Conservation (phyloP, 1,139 yeast genomes). For the Geotrichum restrictum region DNA sequence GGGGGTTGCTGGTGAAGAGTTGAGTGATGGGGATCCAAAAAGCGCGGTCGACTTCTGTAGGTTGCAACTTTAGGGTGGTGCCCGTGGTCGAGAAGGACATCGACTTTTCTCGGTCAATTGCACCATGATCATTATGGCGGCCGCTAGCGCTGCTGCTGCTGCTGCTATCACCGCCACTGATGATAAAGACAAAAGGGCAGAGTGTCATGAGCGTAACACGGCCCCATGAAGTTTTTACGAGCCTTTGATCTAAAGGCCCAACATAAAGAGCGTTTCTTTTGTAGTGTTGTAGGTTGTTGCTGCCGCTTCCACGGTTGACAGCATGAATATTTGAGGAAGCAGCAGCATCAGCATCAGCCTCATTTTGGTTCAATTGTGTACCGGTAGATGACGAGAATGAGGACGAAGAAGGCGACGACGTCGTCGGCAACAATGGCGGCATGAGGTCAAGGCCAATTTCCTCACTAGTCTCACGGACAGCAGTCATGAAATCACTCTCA, state of each 20-base stretch:
- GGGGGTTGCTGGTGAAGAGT: constrained; percentile 25
- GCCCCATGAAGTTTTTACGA: constrained; percentile 39
- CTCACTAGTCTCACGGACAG: constrained; percentile 40
- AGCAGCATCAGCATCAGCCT: no score
- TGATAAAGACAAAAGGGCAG: constrained; percentile 39
- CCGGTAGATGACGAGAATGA: no score
- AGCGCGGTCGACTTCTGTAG: constrained; percentile 39
- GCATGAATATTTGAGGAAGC: no score
- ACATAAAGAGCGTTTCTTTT: constrained; percentile 28
- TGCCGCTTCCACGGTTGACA: constrained; percentile 1
- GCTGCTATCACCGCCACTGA: constrained; percentile 17
- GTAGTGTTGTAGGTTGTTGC: not conserved
- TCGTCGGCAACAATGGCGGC: not conserved
- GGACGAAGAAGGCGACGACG: not conserved
- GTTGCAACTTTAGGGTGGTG: constrained; percentile 32
- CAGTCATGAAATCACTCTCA: constrained; percentile 36
- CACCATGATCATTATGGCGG: no score
- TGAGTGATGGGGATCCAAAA: constrained; percentile 40
- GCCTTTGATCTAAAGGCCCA: constrained; percentile 40
- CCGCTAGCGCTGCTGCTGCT: no score
- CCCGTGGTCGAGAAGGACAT: no score
- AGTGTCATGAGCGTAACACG: constrained; percentile 36
- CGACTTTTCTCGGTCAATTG: no score
- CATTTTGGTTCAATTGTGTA: no score
- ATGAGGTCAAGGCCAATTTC: constrained; percentile 41